These are phyloP conservation scores for Rosellinia necatrix DNA, from an alignment of 2,329 filamentous ascomycete species.

Conservation along the genomic window DNA sequence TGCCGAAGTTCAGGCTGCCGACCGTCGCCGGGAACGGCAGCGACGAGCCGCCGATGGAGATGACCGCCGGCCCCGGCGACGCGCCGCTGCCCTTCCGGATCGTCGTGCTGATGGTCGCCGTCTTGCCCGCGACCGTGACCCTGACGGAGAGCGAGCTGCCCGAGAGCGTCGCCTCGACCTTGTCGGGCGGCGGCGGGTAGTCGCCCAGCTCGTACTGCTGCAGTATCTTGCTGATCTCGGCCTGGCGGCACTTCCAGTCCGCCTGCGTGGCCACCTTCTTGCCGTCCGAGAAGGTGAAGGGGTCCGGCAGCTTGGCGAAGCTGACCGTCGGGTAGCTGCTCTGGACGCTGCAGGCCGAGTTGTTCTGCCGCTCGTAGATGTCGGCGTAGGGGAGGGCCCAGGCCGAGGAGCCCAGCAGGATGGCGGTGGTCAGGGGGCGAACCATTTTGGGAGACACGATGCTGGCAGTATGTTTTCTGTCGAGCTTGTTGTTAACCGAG, in stretches of 20 bases:
- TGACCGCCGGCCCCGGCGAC: slow-evolving; percentile 60
- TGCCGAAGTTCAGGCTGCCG: slow-evolving; percentile 63
- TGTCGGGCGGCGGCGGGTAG: slow-evolving; percentile 52
- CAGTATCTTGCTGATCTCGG: slow-evolving; percentile 53
- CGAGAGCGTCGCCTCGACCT: slow-evolving; percentile 50
- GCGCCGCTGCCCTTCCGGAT: slow-evolving; percentile 52
- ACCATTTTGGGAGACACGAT: slow-evolving; percentile 33
- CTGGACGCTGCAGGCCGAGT: slow-evolving; percentile 41
- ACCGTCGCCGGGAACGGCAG: slow-evolving; percentile 60
- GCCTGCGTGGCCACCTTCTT: slow-evolving; percentile 50
- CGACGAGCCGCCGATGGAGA: slow-evolving; percentile 58
- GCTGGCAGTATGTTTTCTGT: not conserved
- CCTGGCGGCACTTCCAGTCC: slow-evolving; percentile 53
- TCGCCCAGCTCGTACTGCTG: slow-evolving; percentile 57
- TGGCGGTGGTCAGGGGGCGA: slow-evolving; percentile 33
- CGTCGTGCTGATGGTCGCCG: slow-evolving; percentile 49
- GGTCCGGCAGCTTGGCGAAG: slow-evolving; percentile 50
- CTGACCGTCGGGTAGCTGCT: slow-evolving; percentile 44
- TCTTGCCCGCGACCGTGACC: slow-evolving; percentile 50
- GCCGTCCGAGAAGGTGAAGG: slow-evolving; percentile 52
- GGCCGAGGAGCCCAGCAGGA: slow-evolving; percentile 43
- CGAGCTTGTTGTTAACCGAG: slow-evolving; percentile 4
- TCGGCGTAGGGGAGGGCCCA: slow-evolving; percentile 38
- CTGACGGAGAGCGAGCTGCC: slow-evolving; percentile 50
- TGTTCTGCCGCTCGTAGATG: slow-evolving; percentile 45